These are phyloP conservation scores for Acanthamoeba rhysodes DNA, from an alignment of 208 protist species.

Conservation along the genomic window DNA sequence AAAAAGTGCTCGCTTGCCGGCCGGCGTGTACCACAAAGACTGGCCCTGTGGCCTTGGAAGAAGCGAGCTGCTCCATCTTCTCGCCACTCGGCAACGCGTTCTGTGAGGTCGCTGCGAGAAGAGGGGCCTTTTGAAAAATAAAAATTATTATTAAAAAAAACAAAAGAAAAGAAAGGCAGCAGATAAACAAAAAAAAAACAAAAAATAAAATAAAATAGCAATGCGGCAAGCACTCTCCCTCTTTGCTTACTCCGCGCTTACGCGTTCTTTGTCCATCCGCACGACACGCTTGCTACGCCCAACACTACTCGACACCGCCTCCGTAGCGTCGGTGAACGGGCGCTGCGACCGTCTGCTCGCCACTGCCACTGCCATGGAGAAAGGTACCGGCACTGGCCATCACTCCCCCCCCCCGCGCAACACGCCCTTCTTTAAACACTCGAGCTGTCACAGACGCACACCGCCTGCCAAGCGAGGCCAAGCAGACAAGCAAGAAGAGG, in stretches of 20 bases:
- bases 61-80: not conserved
- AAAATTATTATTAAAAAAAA: too few relatives aligned
- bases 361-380: not conserved
- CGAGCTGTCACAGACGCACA: too few relatives aligned
- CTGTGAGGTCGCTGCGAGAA: too few relatives aligned
- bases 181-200: not conserved
- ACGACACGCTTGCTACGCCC: not conserved
- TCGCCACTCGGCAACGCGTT: not conserved
- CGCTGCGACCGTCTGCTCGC: too few relatives aligned
- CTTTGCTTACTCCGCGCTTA: not conserved
- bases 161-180: not conserved
- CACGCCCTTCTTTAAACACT: too few relatives aligned
- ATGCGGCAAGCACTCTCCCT: constrained; percentile 1
- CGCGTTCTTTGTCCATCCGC: not conserved
- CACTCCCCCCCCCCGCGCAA: too few relatives aligned
- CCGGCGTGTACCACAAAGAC: too few relatives aligned
- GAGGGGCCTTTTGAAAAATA: too few relatives aligned
- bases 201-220: too few relatives aligned
- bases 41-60: not conserved
- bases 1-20: too few relatives aligned
- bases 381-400: not conserved
- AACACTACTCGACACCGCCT: too few relatives aligned
- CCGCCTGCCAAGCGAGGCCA: not conserved
- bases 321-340: too few relatives aligned
- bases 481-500: constrained; percentile 29